Evolutionary conservation across 768 basidiomycete genomes (phyloP), one percentile per base, ranked within the genome.

Genomic region (Brasilioporus rufonigricans): DNA sequence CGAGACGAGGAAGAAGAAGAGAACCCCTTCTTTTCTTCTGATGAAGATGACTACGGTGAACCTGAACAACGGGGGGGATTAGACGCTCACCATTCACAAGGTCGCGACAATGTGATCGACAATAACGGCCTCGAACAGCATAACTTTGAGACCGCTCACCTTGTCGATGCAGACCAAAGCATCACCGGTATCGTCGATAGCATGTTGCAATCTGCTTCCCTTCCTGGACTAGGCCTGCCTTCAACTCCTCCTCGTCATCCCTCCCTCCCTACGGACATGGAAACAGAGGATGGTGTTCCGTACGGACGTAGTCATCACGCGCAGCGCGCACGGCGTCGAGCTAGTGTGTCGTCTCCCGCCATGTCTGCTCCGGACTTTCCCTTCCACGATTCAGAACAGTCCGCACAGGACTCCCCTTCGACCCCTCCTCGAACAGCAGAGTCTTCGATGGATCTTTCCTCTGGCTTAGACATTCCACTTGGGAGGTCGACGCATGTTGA

Each of bases 111-210:
- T 14, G 12, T 24, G 16, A 16, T 21, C 13, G 43, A 33, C 16
- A 21, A 19, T 11, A 41, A 64, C 32, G 56, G 41, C 4, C 18
- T 29, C 14, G 60, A 68, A 29, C 58, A 61, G 9, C 39, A 48
- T 45, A 61, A 31, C 50, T 79, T 79, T 57, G 82, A 79, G 46
- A 76, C 74, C 45, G 69, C 75, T 44, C 73, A 76, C 32, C 63
- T 77, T 24, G 74, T 72, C n/a, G 77, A 81, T 47, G 56, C 63
- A n/a, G 74, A 69, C 56, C 69, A 77, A 52, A 87, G 84, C 64
- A 83, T 89, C 59, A 83, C 82, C 11, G 83, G 85, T n/a, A 76
- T 87, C 27, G 86, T 89, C 19, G 82, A 89, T 43, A 80, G 86
- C 51, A 84, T 89, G 76, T 76, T 89, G 54, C 77, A 80, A 48